Conservation (phyloP, 768 basidiomycete species). For the Boletus tylopilopsis region DNA sequence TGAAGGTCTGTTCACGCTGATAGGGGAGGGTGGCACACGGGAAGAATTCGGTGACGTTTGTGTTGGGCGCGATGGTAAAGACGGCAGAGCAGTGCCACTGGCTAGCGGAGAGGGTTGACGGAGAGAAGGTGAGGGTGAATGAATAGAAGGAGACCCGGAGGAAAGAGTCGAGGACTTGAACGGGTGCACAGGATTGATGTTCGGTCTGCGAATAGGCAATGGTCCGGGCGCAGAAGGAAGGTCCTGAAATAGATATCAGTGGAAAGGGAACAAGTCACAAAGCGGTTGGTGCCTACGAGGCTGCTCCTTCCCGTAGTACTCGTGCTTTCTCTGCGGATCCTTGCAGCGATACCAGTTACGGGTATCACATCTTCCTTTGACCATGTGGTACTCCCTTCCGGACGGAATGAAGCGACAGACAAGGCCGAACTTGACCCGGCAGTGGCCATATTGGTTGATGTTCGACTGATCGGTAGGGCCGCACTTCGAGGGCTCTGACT, state of each 20-base stretch:
- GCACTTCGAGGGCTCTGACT: conserved; percentile 35
- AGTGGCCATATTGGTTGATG: conserved; percentile 29
- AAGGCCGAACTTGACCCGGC: conserved; percentile 36
- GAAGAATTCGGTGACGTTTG: conserved; percentile 41
- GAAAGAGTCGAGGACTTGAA: conserved; percentile 52
- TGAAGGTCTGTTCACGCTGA: conserved; percentile 33
- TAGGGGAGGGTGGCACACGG: conserved; percentile 39
- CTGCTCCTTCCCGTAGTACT: conserved; percentile 35
- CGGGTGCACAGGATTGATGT: conserved; percentile 40
- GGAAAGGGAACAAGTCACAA: not conserved
- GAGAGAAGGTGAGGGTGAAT: conserved; percentile 46
- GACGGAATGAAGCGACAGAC: conserved; percentile 41
- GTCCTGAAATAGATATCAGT: conserved; percentile 26
- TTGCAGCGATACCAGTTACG: conserved; percentile 36
- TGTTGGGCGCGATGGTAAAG: conserved; percentile 34
- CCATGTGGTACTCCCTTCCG: conserved; percentile 34
- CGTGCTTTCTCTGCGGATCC: conserved; percentile 52
- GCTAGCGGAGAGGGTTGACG: conserved; percentile 45
- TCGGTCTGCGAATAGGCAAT: conserved; percentile 43
- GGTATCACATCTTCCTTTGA: conserved; percentile 35
- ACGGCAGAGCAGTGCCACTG: conserved; percentile 26
- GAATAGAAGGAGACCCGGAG: conserved; percentile 45
- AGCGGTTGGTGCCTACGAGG: conserved; percentile 11
- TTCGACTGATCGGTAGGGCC: conserved; percentile 35
- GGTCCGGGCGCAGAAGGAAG: conserved; percentile 37